Evolutionary conservation across 73 alveolate species (phyloP).

Genomic region (Tetrahymena malaccensis): DNA sequence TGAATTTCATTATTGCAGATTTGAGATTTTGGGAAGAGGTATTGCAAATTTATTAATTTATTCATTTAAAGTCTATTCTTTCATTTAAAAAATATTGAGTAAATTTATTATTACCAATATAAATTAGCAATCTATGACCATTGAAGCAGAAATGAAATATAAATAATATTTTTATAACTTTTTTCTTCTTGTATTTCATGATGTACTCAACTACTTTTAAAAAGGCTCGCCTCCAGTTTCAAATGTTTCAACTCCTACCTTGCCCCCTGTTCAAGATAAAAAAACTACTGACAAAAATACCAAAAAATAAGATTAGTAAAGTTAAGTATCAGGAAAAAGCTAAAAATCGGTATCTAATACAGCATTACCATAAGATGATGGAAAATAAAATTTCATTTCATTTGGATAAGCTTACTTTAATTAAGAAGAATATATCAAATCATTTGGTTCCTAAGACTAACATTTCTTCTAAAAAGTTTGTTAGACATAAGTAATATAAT

Average conservation of each 20-base stretch:
- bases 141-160: not conserved
- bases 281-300: not conserved
- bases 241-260: not conserved
- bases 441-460: not conserved
- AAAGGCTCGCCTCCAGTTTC: not conserved
- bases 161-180: not conserved
- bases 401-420: not conserved
- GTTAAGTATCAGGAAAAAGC: not conserved
- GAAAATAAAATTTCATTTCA: not conserved
- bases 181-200: not conserved
- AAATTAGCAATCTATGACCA: not conserved
- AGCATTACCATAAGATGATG: not conserved
- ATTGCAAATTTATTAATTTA: not conserved
- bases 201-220: not conserved
- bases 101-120: too few relatives aligned
- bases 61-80: not conserved
- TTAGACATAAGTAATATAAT: not conserved
- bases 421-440: not conserved
- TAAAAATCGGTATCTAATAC: not conserved
- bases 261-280: not conserved
- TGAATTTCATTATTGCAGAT: not conserved
- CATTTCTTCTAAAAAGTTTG: not conserved
- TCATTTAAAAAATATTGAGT: too few relatives aligned
- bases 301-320: not conserved
- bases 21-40: not conserved